Evolutionary conservation across 352 stramenopile species (phyloP), one percentile per base, ranked within the genome.

Genomic region (Aphanomyces stellatus): DNA sequence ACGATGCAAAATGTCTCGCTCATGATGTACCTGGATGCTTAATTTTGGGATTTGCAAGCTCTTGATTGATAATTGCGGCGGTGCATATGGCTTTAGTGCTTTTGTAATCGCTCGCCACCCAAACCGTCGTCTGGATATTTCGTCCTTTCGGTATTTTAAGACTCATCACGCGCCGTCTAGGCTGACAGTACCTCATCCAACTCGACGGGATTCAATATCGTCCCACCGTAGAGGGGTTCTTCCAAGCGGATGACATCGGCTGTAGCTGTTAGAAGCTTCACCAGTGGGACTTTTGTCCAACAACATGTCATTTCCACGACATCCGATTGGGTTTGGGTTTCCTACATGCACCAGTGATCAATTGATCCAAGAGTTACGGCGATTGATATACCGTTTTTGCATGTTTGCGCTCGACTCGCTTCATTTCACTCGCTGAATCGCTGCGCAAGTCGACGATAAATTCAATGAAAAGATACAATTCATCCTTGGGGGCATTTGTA

Each of bases 241-340:
- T 81, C 80, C 17, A 67, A 66, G 6, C 83, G 81, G 24, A 83
- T 69, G 46, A 87, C 69, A 8, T 81, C 81, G 8, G 69, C 59
- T 0, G 76, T 74, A 28, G 80, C 79, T 0, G 77, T 72, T 4
- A 92, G 62, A 13, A 92, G 57, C 11, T 77, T 76, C 7, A 70
- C 70, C 7, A 90, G 53, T 6, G 83, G 83, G 15, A 92, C 81
- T 59, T 92, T 92, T 62, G 80, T 85, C 83, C 83, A 92, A 51
- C 81, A 89, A 24, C 80, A 85, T 3, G 86, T 77, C 83, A 92
- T 88, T 70, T 92, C 83, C 27, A 79, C 71, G 0, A 68, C 71
- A 61, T 70, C 69, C 59, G 25, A 42, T 13, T n/a, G n/a, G n/a
- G n/a, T n/a, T n/a, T n/a, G n/a, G n/a, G n/a, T n/a, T 51, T 48